Base-by-base conservation (phyloP, 768 basidiomycete genomes). In the Rhodotorula toruloides region DNA sequence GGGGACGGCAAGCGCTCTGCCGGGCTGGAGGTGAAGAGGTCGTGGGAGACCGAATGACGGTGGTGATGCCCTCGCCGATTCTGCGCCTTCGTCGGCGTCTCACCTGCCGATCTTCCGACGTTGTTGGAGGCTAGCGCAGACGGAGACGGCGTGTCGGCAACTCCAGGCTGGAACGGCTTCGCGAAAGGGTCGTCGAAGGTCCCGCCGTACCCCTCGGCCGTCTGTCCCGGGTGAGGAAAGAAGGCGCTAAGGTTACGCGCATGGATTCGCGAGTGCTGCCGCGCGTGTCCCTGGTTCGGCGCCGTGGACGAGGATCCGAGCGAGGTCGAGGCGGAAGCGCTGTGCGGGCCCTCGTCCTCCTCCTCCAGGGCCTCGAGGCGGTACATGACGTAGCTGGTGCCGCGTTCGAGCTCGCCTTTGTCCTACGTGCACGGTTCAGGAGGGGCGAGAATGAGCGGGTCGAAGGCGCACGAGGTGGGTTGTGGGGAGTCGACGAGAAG, bases 181-280 rank as follows among this genome's bases (percentile, higher is more conserved):
- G 37, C 4, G n/a, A 32, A 44, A 1, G 65, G 65, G 27, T 67
- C 65, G n/a, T 58, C 62, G 53, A 47, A 67, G 16, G 62, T 67
- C 4, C 32, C 34, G 25, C 68, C 66, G 40, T 61, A 74, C 13
- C 67, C 71, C 27, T 31, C 27, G n/a, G 47, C 50, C 1, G n/a
- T 37, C 49, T 74, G 59, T 0, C 70, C 74, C 10, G 75, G 75
- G 37, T 67, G 53, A 3, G 75, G 75, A 46, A 76, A 76, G 69
- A 76, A 76, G 44, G 71, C 75, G 39, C 63, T 64, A 25, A 75
- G 57, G 61, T 75, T 75, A 27, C 74, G 67, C 34, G 65, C 70
- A 61, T 75, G 74, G 43, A 74, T 68, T 34, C 73, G 67, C 11
- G 68, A 70, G 54, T 75, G 72, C 17, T 61, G 55, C 12, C 74